Conservation (phyloP, 140 eudicot species). For the Flaveria floridana region DNA sequence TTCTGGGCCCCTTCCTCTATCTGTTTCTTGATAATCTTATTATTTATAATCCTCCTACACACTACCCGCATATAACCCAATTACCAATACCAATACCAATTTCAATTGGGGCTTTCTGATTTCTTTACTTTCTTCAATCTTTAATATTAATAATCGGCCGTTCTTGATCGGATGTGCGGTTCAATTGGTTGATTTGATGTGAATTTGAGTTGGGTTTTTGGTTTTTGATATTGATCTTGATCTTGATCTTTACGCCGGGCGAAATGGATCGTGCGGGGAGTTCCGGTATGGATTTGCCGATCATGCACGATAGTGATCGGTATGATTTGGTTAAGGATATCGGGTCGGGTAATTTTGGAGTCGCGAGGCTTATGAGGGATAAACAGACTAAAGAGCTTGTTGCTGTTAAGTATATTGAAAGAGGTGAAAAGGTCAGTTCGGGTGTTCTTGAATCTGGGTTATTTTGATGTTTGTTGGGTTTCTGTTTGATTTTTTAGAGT, state of each 20-base stretch:
- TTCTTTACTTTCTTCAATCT: conserved; percentile 21
- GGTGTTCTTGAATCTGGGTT: conserved; percentile 9
- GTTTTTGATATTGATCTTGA: no score
- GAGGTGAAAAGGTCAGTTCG: conserved; percentile 82
- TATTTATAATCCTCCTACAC: conserved; percentile 19
- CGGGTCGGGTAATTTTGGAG: conserved; percentile 92
- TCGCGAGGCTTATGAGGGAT: conserved; percentile 84
- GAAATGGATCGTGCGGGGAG: conserved; percentile 68
- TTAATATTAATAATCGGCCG: neutral
- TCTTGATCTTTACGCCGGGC: conserved; percentile 9
- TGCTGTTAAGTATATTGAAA: conserved; percentile 87
- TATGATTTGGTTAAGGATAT: conserved; percentile 77
- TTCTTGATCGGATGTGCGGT: neutral
- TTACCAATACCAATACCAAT: no score
- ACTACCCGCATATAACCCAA: conserved; percentile 16
- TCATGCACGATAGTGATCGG: conserved; percentile 91
- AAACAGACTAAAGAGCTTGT: conserved; percentile 79
- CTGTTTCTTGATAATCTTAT: conserved; percentile 28
- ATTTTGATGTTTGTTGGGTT: conserved; percentile 15
- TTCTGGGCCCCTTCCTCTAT: conserved; percentile 29
- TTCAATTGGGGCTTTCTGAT: no score
- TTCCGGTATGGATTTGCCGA: conserved; percentile 76
- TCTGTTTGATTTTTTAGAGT: neutral
- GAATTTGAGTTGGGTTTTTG: conserved; percentile 23
- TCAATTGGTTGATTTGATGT: neutral